Percentiles rank a stretch among this genome's conserved stretches.
phyloP scores from a whole-genome alignment of 257 asterid genomes.

The Scutellaria barbata region DNA sequence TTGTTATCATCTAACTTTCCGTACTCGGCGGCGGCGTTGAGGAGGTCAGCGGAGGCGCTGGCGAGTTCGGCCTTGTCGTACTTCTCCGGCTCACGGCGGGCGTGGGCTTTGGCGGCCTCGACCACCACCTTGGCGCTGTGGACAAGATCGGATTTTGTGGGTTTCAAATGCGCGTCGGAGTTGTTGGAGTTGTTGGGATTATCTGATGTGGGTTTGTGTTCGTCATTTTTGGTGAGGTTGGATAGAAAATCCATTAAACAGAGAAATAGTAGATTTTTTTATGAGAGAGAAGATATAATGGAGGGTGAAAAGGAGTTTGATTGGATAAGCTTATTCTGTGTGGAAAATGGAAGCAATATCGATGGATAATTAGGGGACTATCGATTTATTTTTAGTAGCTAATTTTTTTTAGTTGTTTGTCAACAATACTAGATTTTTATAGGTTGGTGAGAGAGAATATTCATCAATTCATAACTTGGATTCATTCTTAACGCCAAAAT shows the following conservation, averaged over 20 bases:
- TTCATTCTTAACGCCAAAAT: too few species aligned
- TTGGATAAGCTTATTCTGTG: conserved; percentile 36
- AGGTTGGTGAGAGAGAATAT: not conserved
- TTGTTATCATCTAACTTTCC: conserved; percentile 54
- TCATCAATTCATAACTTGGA: too few species aligned
- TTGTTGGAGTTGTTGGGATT: conserved; percentile 16
- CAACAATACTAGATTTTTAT: not conserved
- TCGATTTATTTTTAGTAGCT: not conserved
- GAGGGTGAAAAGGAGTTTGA: not conserved
- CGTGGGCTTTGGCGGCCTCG: conserved; percentile 50
- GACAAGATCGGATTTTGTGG: conserved; percentile 46
- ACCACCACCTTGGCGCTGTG: conserved; percentile 65
- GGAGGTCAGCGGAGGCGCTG: conserved; percentile 62
- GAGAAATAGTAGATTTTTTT: not conserved
- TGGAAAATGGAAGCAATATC: conserved; percentile 4
- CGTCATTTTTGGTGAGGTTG: conserved; percentile 23
- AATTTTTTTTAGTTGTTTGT: conserved; percentile 28
- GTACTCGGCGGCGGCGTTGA: conserved; percentile 55
- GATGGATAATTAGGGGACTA: not conserved
- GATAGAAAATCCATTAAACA: conserved; percentile 47
- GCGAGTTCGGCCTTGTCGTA: conserved; percentile 49
- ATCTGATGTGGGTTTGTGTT: conserved; percentile 2
- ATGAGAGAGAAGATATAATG: conserved; percentile 22
- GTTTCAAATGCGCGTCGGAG: conserved; percentile 19
- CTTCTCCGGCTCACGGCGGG: conserved; percentile 48